Base-by-base conservation (phyloP, 148 eudicot genomes). In the Cornus suecica region DNA sequence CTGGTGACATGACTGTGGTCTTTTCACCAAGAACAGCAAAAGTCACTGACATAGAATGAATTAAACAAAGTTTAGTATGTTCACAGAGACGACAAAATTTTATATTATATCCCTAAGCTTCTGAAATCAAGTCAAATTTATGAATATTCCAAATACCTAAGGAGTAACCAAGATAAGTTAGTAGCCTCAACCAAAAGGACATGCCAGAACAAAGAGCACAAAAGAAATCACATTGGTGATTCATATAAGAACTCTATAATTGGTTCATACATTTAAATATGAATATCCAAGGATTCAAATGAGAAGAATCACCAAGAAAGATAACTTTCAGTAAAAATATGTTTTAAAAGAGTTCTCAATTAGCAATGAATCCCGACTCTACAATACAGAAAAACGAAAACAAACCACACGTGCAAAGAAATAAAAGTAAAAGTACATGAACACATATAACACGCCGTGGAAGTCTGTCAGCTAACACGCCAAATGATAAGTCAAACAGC, bases 1-100 rank as follows among this genome's bases (percentile, higher is more conserved):
- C 97, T 10, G 99, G 99, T 37, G 99, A 92, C 97, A 95, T 95
- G 77, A 95, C 97, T 37, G 99, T 91, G 76, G 93, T 95, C 86
- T 92, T 95, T 88, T 95, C 93, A 56, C 97, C 97, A 73, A 95
- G 99, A 29, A 84, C 87, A 28, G 94, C 84, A 82, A 92, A 95
- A 72, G 94, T 95, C 84, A 90, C 99, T 95, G 89, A 81, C 79
- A 76, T 28, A 77, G 54, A 70, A 64, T 32, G 22, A 72, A 74
- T 9, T 10, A 15, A 48, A 56, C 52, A 72, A 65, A 16, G 41
- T 74, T 76, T 29, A 69, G 63, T 28, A 69, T n/a, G 65, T 60
- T 69, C 22, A 74, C 69, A 14, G 52, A 52, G 29, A 68, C 15
- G 31, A 74, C 41, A 80, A 77, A 52, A 16, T 11, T 70, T 70